Base-by-base conservation (phyloP, 2,329 filamentous ascomycete genomes). In the Chaetoscypha palmicola region DNA sequence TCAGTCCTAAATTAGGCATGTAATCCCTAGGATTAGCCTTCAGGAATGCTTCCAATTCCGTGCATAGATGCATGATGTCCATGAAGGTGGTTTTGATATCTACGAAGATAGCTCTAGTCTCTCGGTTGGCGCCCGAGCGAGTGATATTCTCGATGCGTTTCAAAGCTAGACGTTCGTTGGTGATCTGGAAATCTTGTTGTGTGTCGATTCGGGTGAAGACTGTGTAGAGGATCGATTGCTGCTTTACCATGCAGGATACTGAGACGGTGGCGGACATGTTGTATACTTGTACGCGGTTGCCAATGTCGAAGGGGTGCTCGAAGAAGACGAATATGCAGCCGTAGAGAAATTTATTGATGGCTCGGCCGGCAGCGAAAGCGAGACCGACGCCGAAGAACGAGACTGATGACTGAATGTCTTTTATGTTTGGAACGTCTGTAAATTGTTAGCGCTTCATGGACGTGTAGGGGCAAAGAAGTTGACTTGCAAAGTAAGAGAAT, bases 261-360 rank as follows among this genome's bases (percentile, higher is more conserved):
- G 24, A 26, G 37, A 23, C 16, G 22, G 22, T 30, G 22, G 22
- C 14, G 55, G 70, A 68, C 12, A 65, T 61, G n/a, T 70, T 71
- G 16, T 62, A 62, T 52, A 96, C 83, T 56, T 95, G 88, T 32
- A 96, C 86, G 22, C 90, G 82, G 63, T 97, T 90, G 49, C 90
- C 89, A 16, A 96, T 88, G 60, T 96, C 90, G 63, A 84, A 96
- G 0, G 90, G 90, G 62, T 96, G 90, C 71, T 97, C 96, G 70
- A 95, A 88, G 59, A 97, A 96, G 1, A 97, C 70, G 70, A 96
- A 96, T 60, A 97, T 94, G 70, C 89, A 95, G 28, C 89, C 95
- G 59, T 89, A 90, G n/a, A 96, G 76, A 50, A 97, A 83, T 64
- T 97, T 91, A 65, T 95, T 89, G 4, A 83, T 81, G 2, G 89